These are phyloP conservation scores for Auricularia cornea DNA, from an alignment of 768 basidiomycete species.

Conservation along the genomic window DNA sequence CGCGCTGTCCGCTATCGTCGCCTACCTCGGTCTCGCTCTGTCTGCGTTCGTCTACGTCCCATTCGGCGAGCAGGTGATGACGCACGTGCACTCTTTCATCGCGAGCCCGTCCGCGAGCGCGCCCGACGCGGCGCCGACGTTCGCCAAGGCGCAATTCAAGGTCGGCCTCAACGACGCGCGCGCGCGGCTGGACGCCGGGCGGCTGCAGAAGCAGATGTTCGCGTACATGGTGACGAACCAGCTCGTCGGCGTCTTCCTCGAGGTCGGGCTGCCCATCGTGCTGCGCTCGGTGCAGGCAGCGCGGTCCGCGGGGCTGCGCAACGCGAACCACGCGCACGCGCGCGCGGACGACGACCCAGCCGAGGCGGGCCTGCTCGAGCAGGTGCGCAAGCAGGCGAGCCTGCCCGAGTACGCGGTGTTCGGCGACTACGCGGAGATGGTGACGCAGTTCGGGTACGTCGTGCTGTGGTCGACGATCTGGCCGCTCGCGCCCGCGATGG, in stretches of 20 bases:
- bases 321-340: neutral
- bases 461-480: conserved; percentile 90
- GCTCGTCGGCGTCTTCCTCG: conserved; percentile 64
- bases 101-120: conserved; percentile 18
- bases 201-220: conserved; percentile 88
- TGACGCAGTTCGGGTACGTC: conserved; percentile 89
- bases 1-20: conserved; percentile 77
- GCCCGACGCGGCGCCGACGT: conserved; percentile 19
- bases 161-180: conserved; percentile 1
- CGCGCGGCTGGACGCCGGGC: conserved; percentile 18
- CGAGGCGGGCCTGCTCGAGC: conserved; percentile 74
- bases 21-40: conserved; percentile 84
- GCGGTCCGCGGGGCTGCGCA: neutral
- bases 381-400: conserved; percentile 65
- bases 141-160: neutral
- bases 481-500: conserved; percentile 86
- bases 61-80: conserved; percentile 81
- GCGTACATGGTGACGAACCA: conserved; percentile 89
- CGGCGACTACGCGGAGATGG: conserved; percentile 92
- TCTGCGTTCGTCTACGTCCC: conserved; percentile 96
- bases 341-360: conserved; percentile 31
- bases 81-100: conserved; percentile 30
- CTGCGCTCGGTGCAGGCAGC: conserved; percentile 49
- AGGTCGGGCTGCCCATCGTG: conserved; percentile 75
- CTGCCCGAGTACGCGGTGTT: conserved; percentile 77